Conservation (phyloP, 306 rosid genomes). For the Astragalus membranaceus region DNA sequence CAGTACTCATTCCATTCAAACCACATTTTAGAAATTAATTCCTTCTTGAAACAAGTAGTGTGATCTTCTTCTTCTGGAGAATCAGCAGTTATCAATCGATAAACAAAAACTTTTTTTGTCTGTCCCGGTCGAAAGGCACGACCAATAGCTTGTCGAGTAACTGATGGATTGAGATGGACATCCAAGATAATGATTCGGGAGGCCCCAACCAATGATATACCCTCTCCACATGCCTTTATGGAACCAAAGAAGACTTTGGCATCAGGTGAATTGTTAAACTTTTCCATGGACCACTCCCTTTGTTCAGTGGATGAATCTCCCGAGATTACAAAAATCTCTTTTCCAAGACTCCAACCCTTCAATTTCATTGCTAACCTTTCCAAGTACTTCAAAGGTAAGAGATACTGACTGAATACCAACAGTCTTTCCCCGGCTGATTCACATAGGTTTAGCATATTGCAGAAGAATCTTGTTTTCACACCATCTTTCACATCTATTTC, state of each 20-base stretch:
- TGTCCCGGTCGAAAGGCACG: slow-evolving; percentile 98
- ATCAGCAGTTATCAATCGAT: slow-evolving; percentile 71
- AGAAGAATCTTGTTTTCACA: slow-evolving; percentile 74
- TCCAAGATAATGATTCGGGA: slow-evolving; percentile 77
- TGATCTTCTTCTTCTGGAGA: slow-evolving; percentile 87
- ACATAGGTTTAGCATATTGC: slow-evolving; percentile 53
- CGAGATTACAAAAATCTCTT: slow-evolving; percentile 74
- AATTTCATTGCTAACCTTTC: slow-evolving; percentile 57
- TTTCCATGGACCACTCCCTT: slow-evolving; percentile 73
- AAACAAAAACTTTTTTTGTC: slow-evolving; percentile 58
- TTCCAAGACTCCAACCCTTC: slow-evolving; percentile 72
- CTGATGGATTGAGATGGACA: slow-evolving; percentile 88
- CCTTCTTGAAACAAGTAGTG: slow-evolving; percentile 67
- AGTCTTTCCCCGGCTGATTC: slow-evolving; percentile 73
- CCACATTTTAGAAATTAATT: slow-evolving; percentile 84
- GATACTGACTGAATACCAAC: slow-evolving; percentile 90
- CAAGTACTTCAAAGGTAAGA: slow-evolving; percentile 68
- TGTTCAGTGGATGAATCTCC: slow-evolving; percentile 74
- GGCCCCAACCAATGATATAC: slow-evolving; percentile 93
- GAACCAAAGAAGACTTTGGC: slow-evolving; percentile 93
- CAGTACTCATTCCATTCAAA: slow-evolving; percentile 89
- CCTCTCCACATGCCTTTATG: slow-evolving; percentile 97
- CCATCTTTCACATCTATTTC: slow-evolving; percentile 59
- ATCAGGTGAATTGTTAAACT: slow-evolving; percentile 60
- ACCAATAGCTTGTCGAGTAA: slow-evolving; percentile 92